Conservation (phyloP, 2,329 filamentous ascomycete species). For the Gnomoniopsis sp. region DNA sequence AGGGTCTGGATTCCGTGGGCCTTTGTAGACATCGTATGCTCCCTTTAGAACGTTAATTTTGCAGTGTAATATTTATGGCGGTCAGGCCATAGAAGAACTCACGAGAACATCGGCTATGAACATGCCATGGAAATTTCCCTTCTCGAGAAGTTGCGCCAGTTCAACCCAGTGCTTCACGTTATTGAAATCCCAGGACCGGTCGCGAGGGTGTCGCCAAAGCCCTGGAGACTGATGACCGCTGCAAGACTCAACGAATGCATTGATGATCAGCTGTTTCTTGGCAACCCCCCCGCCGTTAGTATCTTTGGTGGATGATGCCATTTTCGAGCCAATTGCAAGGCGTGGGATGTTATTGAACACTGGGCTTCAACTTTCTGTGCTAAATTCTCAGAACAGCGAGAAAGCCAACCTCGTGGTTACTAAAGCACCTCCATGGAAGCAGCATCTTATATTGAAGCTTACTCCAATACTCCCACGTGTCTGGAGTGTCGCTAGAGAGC, state of each 20-base stretch:
- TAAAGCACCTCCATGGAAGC: too few relatives aligned
- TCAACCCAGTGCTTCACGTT: conserved; percentile 30
- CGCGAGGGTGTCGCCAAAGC: conserved; percentile 17
- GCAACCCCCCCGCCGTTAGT: neutral
- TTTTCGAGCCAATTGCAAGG: neutral
- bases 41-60: conserved; percentile 30
- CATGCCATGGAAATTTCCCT: conserved; percentile 35
- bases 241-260: conserved; percentile 34
- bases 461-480: too few relatives aligned
- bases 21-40: conserved; percentile 68
- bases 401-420: too few relatives aligned
- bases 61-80: too few relatives aligned
- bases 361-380: neutral
- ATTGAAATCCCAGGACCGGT: conserved; percentile 21
- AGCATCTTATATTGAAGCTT: too few relatives aligned
- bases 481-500: too few relatives aligned
- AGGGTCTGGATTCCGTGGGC: conserved; percentile 52
- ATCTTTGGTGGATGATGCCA: conserved; percentile 11
- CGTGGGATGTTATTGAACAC: neutral
- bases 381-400: neutral
- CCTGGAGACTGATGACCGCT: conserved; percentile 17
- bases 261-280: conserved; percentile 39
- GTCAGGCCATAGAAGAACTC: neutral
- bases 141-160: conserved; percentile 34
- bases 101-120: conserved; percentile 35